Evolutionary conservation across 108 stramenopile species (phyloP).

Genomic region (Stephanodiscus triporus): DNA sequence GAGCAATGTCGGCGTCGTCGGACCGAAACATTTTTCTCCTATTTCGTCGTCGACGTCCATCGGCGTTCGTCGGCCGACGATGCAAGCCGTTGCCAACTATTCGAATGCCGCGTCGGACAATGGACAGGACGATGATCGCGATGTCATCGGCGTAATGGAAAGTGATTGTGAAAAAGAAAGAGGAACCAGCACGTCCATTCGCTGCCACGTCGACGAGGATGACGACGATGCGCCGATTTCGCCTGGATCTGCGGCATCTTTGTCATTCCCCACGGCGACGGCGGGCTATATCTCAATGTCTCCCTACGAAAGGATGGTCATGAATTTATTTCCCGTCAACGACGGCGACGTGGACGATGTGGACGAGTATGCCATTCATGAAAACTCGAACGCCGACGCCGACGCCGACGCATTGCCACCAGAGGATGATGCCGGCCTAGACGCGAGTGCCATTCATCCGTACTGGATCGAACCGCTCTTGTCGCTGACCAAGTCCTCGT

Average conservation of each 20-base stretch:
- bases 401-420: constrained; percentile 10
- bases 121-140: not conserved
- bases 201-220: no score
- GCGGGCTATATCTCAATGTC: constrained; percentile 11
- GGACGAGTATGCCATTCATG: not conserved
- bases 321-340: constrained; percentile 21
- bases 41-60: not conserved
- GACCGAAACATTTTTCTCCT: no score
- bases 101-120: constrained; percentile 25
- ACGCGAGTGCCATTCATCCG: constrained; percentile 43
- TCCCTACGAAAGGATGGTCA: constrained; percentile 40
- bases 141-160: not conserved
- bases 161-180: not conserved
- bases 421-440: no score
- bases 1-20: not conserved
- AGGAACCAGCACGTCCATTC: no score
- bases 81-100: constrained; percentile 10
- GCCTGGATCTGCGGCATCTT: not conserved
- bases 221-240: not conserved
- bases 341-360: not conserved
- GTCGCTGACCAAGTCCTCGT: constrained; percentile 61
- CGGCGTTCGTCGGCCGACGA: not conserved
- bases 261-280: not conserved
- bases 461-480: constrained; percentile 74
- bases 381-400: constrained; percentile 29